A percentile compares a stretch with the other conserved stretches of the same genome.
Conservation (phyloP, 169 alveolate species). For the Cryptosporidium sp. region DNA sequence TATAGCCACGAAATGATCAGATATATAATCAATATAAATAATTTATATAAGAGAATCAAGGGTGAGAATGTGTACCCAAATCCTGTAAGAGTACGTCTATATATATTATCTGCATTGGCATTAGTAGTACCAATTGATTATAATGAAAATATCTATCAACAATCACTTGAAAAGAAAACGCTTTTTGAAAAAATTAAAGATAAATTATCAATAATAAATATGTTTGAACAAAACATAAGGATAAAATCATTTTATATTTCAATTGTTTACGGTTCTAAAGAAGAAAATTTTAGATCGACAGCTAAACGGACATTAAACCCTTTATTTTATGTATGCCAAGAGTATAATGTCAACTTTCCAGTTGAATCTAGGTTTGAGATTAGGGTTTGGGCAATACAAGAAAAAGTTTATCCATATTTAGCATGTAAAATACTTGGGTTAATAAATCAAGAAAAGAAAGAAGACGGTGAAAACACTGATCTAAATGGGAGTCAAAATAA, state of each 20-base stretch:
- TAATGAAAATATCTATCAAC: background rate
- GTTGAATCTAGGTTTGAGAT: constrained; percentile 84
- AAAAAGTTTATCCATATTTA: constrained; percentile 74
- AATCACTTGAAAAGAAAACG: constrained; percentile 24
- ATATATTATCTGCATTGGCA: constrained; percentile 79
- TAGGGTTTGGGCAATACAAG: constrained; percentile 78
- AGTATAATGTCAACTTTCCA: constrained; percentile 85
- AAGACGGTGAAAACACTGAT: background rate
- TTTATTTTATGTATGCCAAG: constrained; percentile 82
- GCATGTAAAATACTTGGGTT: constrained; percentile 45
- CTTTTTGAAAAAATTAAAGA: constrained; percentile 30
- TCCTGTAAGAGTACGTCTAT: constrained; percentile 83
- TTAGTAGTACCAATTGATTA: constrained; percentile 25
- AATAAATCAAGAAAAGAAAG: background rate
- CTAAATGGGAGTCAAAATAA: background rate
- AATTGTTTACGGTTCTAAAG: constrained; percentile 65
- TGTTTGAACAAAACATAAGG: constrained; percentile 38
- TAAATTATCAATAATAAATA: constrained; percentile 30
- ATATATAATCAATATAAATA: constrained; percentile 31
- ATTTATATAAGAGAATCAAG: constrained; percentile 76
- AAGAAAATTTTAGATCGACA: constrained; percentile 57
- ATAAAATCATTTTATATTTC: constrained; percentile 69
- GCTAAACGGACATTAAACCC: constrained; percentile 79
- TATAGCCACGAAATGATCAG: constrained; percentile 51
- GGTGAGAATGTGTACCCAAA: constrained; percentile 83